Evolutionary conservation across 75 land plant species (phyloP).

Genomic region (Sequoia sempervirens): DNA sequence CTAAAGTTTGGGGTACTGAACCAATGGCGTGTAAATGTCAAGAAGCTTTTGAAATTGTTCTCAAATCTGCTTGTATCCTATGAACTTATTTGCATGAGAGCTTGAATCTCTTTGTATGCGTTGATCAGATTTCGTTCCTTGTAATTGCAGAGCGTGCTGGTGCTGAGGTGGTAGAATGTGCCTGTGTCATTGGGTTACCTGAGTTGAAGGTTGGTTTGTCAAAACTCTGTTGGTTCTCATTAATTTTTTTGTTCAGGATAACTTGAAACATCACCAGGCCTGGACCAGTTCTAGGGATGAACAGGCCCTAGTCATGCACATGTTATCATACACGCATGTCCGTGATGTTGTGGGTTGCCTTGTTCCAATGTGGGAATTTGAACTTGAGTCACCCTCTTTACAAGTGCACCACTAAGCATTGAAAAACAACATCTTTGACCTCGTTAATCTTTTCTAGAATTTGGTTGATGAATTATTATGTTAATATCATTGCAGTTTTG

Average conservation of each 20-base stretch:
- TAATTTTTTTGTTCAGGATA: not conserved
- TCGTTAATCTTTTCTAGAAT: too few species aligned
- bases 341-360: too few species aligned
- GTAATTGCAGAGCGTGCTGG: conserved; percentile 56
- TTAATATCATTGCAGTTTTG: not conserved
- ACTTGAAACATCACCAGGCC: not conserved
- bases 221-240: not conserved
- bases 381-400: too few species aligned
- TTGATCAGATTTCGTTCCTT: not conserved
- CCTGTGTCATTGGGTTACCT: conserved; percentile 65
- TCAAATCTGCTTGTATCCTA: not conserved
- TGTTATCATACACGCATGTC: too few species aligned
- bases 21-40: not conserved
- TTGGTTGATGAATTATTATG: not conserved
- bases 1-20: not conserved
- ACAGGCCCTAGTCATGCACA: too few species aligned
- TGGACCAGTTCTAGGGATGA: too few species aligned
- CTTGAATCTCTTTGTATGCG: not conserved
- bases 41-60: not conserved
- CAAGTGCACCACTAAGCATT: too few species aligned
- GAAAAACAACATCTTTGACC: too few species aligned
- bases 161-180: conserved; percentile 80
- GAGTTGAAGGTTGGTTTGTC: conserved; percentile 50
- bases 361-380: too few species aligned
- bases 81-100: not conserved